Percentiles rank a stretch among this genome's conserved stretches.
Evolutionary conservation across 805 yeast genomes (phyloP).

Genomic region (Yamadazyma philogaea): DNA sequence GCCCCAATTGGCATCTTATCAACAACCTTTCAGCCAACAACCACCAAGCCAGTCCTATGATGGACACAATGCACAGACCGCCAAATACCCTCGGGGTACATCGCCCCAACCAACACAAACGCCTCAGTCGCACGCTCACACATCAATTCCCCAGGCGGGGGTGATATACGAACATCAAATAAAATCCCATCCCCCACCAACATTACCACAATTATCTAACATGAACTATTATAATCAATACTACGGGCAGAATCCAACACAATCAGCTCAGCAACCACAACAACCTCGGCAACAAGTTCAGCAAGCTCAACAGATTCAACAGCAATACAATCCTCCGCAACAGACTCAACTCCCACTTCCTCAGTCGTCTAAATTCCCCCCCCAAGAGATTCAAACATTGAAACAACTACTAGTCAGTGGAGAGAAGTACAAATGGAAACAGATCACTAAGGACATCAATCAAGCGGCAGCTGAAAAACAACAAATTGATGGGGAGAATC

Average conservation of each 20-base stretch:
- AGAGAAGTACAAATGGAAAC: slow-evolving; percentile 60
- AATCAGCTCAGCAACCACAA: background rate
- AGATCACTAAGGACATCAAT: slow-evolving; percentile 43
- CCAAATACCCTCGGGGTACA: background rate
- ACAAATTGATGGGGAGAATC: slow-evolving; percentile 17
- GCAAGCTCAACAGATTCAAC: background rate
- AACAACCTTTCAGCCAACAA: background rate
- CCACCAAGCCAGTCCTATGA: background rate
- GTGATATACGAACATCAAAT: slow-evolving; percentile 7
- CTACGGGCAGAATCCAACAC: slow-evolving; percentile 10
- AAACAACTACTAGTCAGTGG: slow-evolving; percentile 48
- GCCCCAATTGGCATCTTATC: slow-evolving; percentile 1
- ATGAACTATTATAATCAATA: slow-evolving; percentile 5
- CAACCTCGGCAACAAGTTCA: background rate
- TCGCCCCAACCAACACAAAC: slow-evolving; percentile 1
- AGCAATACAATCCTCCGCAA: background rate
- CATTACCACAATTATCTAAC: slow-evolving; percentile 1
- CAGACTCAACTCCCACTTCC: slow-evolving; percentile 3
- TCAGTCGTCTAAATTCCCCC: slow-evolving; percentile 29
- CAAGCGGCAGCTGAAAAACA: slow-evolving; percentile 15
- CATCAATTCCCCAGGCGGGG: background rate
- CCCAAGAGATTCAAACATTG: slow-evolving; percentile 46
- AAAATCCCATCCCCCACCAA: slow-evolving; percentile 2
- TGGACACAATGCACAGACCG: background rate
- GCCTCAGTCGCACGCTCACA: background rate